Conservation (phyloP, 1,139 yeast species). For the Debaryomycetaceae sp. region DNA sequence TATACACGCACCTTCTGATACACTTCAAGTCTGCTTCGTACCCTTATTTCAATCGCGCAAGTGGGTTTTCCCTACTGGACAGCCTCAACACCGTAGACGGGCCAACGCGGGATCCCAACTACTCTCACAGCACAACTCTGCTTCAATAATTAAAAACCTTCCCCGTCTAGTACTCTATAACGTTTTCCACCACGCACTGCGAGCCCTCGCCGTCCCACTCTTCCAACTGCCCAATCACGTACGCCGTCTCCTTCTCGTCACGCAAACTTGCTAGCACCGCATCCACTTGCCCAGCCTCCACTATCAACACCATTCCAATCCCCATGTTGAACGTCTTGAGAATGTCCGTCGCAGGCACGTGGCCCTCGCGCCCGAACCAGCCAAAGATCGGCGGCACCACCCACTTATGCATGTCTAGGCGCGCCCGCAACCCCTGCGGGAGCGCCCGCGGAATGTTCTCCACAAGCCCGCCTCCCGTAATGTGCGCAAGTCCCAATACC, state of each 20-base stretch:
- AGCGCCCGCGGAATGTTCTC: slow-evolving; percentile 95
- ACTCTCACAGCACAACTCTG: too few species aligned
- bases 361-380: slow-evolving; percentile 90
- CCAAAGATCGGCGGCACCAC: slow-evolving; percentile 78
- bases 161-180: too few species aligned
- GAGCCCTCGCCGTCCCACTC: slow-evolving; percentile 42
- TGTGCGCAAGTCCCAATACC: slow-evolving; percentile 85
- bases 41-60: too few species aligned
- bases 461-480: slow-evolving; percentile 96
- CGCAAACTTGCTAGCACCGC: slow-evolving; percentile 43
- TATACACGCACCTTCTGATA: too few species aligned
- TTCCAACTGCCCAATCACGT: slow-evolving; percentile 65
- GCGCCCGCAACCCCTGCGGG: slow-evolving; percentile 71
- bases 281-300: slow-evolving; percentile 50
- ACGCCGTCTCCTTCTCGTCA: slow-evolving; percentile 65
- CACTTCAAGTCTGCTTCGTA: too few species aligned
- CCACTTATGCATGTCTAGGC: slow-evolving; percentile 72
- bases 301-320: slow-evolving; percentile 92
- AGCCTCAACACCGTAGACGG: too few species aligned
- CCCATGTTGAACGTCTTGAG: slow-evolving; percentile 93
- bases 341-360: slow-evolving; percentile 76
- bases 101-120: too few species aligned
- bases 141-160: too few species aligned
- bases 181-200: slow-evolving; percentile 60
- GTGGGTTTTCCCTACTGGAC: too few species aligned